Percentiles rank a stretch among this genome's conserved stretches.
phyloP scores from a whole-genome alignment of 2,329 filamentous ascomycete genomes.

The Fusarium nelsonii region DNA sequence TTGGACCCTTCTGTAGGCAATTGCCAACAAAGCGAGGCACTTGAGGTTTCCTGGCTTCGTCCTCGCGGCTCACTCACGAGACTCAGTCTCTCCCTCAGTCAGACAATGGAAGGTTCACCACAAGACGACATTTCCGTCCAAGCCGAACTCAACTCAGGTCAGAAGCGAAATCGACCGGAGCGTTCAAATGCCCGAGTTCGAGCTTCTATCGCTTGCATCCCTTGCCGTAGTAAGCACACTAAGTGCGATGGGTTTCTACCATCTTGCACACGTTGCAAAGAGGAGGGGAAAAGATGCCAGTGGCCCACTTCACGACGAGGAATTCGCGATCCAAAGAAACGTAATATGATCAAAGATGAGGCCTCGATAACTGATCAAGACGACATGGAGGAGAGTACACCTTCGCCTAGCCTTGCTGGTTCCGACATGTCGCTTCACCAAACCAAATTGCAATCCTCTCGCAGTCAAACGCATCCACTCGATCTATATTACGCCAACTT shows the following conservation, averaged over 20 bases:
- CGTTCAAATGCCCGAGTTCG: constrained; percentile 35
- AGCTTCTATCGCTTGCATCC: constrained; percentile 40
- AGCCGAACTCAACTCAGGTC: constrained; percentile 8
- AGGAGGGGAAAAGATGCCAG: constrained; percentile 28
- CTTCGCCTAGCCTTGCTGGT: constrained; percentile 21
- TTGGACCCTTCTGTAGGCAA: not conserved
- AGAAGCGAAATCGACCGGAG: constrained; percentile 22
- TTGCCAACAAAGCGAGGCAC: constrained; percentile 17
- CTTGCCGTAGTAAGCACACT: constrained; percentile 42
- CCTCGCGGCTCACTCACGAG: not conserved
- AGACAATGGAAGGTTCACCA: constrained; percentile 31
- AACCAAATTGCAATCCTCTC: constrained; percentile 10
- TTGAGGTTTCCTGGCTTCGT: not conserved
- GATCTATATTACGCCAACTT: constrained; percentile 45
- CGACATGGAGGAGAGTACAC: constrained; percentile 11
- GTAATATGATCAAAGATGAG: constrained; percentile 22
- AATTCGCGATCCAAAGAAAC: constrained; percentile 33
- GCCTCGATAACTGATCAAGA: constrained; percentile 6
- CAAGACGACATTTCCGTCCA: constrained; percentile 7
- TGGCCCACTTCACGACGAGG: constrained; percentile 43
- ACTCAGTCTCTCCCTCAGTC: constrained; percentile 1
- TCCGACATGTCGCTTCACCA: constrained; percentile 3
- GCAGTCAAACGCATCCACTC: constrained; percentile 12
- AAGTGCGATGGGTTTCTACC: constrained; percentile 40
- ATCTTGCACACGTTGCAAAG: constrained; percentile 38